Base-by-base conservation (phyloP, 768 basidiomycete genomes). In the Phanerochaete sordida region DNA sequence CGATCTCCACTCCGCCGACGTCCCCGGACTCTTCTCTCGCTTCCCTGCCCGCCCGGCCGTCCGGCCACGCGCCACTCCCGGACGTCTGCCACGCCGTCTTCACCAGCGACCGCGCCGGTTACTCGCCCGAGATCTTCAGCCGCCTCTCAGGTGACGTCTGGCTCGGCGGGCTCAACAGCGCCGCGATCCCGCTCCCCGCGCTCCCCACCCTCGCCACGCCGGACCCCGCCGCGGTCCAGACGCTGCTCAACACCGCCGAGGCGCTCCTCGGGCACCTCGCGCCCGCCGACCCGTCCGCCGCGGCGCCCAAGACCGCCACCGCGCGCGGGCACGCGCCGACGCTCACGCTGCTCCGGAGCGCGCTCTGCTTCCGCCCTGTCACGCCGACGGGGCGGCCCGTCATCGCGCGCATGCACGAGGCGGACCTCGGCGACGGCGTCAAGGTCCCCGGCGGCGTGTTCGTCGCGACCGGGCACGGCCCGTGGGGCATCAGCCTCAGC, bases 301-400 rank as follows among this genome's bases (percentile, higher is more conserved):
- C 33, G 6, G 26, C 24, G 31, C 55, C 9, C 11, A 45, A 16
- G 62, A 19, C 21, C 47, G 24, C 47, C 23, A 11, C 9, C 24
- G 44, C 44, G 44, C 44, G n/a, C n/a, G n/a, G n/a, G n/a, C n/a
- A n/a, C n/a, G n/a, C 19, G n/a, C 61, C 54, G 21, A 65, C 69
- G 33, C 35, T 72, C 45, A 68, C 70, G 54, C 59, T 71, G 53
- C 56, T 70, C 24, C 43, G 48, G 31, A 35, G 59, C 56, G 68
- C 59, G 24, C 65, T 77, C 59, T 78, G 75, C 66, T 76, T 75
- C 63, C 69, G 75, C 23, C 76, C 74, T 5, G 66, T 75, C 53
- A 68, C 66, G 16, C 64, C 63, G 45, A 71, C 67, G 51, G 70
- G 72, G 24, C 60, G 65, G 47, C 74, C 76, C 0, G 61, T 76